A percentile compares a stretch with the other conserved stretches of the same genome.
Conservation (phyloP, 2,329 filamentous ascomycete species). For the Capronia americana region DNA sequence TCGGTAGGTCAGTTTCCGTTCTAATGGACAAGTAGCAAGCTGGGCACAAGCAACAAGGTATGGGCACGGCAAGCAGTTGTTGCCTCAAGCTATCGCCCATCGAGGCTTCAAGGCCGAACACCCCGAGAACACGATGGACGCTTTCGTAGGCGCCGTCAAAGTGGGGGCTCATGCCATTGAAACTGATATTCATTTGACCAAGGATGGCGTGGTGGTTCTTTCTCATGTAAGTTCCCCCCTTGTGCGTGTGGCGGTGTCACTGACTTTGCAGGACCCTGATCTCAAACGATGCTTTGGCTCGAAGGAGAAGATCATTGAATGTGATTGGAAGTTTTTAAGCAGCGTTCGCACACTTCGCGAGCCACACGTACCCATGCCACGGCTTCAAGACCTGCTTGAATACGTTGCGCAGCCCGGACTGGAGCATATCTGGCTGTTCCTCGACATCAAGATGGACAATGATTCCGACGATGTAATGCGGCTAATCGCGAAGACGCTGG, state of each 20-base stretch:
- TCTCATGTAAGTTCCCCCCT: constrained; percentile 68
- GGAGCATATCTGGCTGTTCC: constrained; percentile 76
- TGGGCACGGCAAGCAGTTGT: constrained; percentile 27
- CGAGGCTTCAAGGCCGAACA: constrained; percentile 68
- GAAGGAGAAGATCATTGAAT: constrained; percentile 74
- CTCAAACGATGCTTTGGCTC: constrained; percentile 82
- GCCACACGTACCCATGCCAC: constrained; percentile 75
- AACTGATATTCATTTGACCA: constrained; percentile 83
- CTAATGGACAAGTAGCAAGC: constrained; percentile 35
- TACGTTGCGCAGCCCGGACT: constrained; percentile 70
- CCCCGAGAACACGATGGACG: constrained; percentile 85
- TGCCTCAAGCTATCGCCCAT: constrained; percentile 52
- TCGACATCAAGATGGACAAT: constrained; percentile 77
- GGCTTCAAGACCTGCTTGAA: constrained; percentile 74
- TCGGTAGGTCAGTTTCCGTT: background rate
- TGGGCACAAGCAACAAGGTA: constrained; percentile 41
- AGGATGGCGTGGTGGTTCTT: constrained; percentile 82
- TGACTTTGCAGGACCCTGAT: constrained; percentile 66
- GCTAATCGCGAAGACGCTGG: constrained; percentile 69
- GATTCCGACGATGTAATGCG: constrained; percentile 71
- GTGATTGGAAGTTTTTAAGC: constrained; percentile 75
- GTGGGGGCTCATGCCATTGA: constrained; percentile 82
- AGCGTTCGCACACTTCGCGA: constrained; percentile 70
- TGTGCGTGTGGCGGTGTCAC: background rate
- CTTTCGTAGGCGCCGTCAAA: constrained; percentile 75